Conservation (phyloP, 169 alveolate genomes). For the Cryptosporidium muris region DNA sequence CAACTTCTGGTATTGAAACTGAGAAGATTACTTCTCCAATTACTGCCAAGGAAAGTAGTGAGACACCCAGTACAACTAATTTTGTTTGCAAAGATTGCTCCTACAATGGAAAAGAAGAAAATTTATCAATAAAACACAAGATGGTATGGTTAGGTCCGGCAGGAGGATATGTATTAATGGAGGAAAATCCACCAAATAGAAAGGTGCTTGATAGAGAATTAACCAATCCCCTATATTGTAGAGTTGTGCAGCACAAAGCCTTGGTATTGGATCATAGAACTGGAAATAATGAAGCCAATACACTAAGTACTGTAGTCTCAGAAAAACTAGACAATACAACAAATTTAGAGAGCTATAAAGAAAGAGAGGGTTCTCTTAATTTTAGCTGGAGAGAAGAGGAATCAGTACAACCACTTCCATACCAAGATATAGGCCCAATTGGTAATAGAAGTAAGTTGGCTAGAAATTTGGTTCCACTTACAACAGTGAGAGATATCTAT, state of each 20-base stretch:
- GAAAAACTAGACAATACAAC: too few relatives aligned
- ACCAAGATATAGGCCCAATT: slow-evolving; percentile 52
- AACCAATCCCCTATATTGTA: too few relatives aligned
- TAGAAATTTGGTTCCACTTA: slow-evolving; percentile 42
- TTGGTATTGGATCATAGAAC: too few relatives aligned
- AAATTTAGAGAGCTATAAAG: too few relatives aligned
- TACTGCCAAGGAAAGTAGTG: not conserved
- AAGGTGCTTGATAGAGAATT: slow-evolving; percentile 30
- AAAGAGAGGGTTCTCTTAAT: not conserved
- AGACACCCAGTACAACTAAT: too few relatives aligned
- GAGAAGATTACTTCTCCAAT: too few relatives aligned
- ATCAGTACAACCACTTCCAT: slow-evolving; percentile 56
- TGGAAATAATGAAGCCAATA: too few relatives aligned
- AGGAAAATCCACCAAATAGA: slow-evolving; percentile 39
- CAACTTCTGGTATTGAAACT: too few relatives aligned
- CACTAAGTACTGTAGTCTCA: too few relatives aligned
- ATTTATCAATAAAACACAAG: slow-evolving; percentile 16
- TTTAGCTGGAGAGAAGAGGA: not conserved
- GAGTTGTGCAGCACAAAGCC: too few relatives aligned
- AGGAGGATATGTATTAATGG: slow-evolving; percentile 65
- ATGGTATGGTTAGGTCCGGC: slow-evolving; percentile 70
- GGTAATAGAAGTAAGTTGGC: slow-evolving; percentile 65
- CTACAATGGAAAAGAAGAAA: not conserved
- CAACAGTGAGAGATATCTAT: too few relatives aligned
- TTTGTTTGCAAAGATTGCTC: too few relatives aligned